Base-by-base conservation (phyloP, 2,329 filamentous ascomycete genomes). In the Botryotinia narcissicola region DNA sequence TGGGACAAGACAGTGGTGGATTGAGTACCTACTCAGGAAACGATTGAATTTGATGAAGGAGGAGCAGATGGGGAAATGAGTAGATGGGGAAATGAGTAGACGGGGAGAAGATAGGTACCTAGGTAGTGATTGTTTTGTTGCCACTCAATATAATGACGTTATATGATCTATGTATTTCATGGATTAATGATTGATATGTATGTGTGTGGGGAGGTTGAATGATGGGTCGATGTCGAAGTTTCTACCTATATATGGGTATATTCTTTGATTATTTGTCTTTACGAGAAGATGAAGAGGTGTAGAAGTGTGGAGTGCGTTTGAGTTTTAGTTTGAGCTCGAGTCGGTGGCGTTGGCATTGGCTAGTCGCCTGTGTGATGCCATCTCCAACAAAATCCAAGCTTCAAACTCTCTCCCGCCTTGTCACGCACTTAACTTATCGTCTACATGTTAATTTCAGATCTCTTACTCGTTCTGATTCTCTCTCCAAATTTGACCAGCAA, bases 401-500 rank as follows among this genome's bases (percentile, higher is more conserved):
- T 59, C n/a, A 32, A 20, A 16, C 29, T 20, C 10, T 5, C 25
- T 54, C 51, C 14, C 25, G 12, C 18, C 54, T 32, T 20, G 14
- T 29, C 54, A 32, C 32, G 16, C 9, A 9, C 40, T 42, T 42
- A 4, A 16, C 2, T 5, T 42, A 42, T 42, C 18, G 16, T 46
- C 62, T 51, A 57, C 10, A 57, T 35, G 6, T 29, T 25, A 12
- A 57, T 12, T 16, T 57, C 32, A 71, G 35, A 59, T 18, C 59
- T 42, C n/a, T 14, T 18, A 29, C 32, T 51, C 3, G n/a, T 81
- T 74, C 83, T 81, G 69, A 87, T 69, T 29, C n/a, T 44, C 51
- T 74, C 74, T 16, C 74, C 74, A 69, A 73, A 76, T 3, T 37
- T 62, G 12, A 57, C 66, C 32, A 76, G 72, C 20, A 74, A 32